phyloP scores from a whole-genome alignment of 2,329 filamentous ascomycete species.

The Colletotrichum sansevieriae region DNA sequence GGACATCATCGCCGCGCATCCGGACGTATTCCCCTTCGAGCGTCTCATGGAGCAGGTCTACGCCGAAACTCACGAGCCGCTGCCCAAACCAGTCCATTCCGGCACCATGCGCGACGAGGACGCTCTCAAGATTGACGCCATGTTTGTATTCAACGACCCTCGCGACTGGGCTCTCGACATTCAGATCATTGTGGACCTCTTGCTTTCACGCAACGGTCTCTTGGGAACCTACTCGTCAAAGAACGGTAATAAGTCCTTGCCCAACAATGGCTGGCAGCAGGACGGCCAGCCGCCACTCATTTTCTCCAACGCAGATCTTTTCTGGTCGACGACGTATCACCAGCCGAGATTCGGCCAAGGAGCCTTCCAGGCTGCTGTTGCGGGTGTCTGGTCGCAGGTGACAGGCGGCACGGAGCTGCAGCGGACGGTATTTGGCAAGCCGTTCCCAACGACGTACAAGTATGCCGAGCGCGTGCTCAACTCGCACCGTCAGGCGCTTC shows the following conservation, averaged over 20 bases:
- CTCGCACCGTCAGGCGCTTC: conserved; percentile 66
- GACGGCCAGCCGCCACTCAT: conserved; percentile 85
- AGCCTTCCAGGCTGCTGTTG: conserved; percentile 85
- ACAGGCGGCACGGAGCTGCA: conserved; percentile 73
- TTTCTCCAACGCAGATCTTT: conserved; percentile 91
- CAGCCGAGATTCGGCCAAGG: conserved; percentile 92
- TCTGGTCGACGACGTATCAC: conserved; percentile 89
- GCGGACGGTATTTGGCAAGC: conserved; percentile 85
- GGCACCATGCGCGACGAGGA: conserved; percentile 53
- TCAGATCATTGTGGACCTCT: conserved; percentile 85
- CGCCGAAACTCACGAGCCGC: conserved; percentile 65
- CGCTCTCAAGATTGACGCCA: conserved; percentile 83
- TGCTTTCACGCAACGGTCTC: conserved; percentile 83
- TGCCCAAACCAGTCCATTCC: conserved; percentile 65
- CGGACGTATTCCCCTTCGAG: conserved; percentile 87
- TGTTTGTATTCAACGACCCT: conserved; percentile 96
- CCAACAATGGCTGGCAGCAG: conserved; percentile 83
- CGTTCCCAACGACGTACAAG: conserved; percentile 80
- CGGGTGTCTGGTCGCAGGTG: conserved; percentile 81
- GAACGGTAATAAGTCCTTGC: conserved; percentile 75
- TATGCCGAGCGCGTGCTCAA: conserved; percentile 84
- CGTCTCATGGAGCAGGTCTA: conserved; percentile 74
- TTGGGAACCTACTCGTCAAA: conserved; percentile 82
- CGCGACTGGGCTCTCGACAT: conserved; percentile 95
- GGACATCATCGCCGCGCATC: conserved; percentile 82